A percentile compares a stretch with the other conserved stretches of the same genome.
Conservation (phyloP, 2,329 filamentous ascomycete genomes). For the Sarocladium strictum region DNA sequence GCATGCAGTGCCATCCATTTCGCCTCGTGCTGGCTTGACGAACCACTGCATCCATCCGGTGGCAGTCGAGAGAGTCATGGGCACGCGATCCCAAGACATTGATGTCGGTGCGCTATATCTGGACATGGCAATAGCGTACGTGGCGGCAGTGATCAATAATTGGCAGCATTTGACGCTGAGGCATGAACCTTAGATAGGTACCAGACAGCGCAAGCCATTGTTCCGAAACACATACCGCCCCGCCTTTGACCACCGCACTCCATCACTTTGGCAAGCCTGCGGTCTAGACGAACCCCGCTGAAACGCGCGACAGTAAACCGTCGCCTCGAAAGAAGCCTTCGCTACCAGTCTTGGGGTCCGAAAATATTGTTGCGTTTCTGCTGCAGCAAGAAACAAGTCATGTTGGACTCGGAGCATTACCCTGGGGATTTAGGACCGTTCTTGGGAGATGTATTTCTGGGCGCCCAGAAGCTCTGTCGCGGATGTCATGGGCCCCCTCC, state of each 20-base stretch:
- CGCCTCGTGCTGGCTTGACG: not conserved
- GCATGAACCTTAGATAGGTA: not conserved
- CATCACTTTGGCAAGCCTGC: no score
- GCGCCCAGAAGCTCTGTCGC: conserved; percentile 6
- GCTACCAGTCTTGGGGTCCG: no score
- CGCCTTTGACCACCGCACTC: not conserved
- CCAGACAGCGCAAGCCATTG: not conserved
- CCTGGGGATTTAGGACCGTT: not conserved
- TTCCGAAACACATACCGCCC: conserved; percentile 3
- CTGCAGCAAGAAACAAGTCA: not conserved
- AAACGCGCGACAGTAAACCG: not conserved
- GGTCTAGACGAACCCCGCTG: not conserved
- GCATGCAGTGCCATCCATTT: conserved; percentile 1
- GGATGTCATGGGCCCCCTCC: not conserved
- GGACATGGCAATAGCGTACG: not conserved
- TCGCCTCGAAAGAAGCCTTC: not conserved
- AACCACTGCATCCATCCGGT: not conserved
- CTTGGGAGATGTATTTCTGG: not conserved
- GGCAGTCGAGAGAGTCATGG: not conserved
- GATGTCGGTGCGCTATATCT: not conserved
- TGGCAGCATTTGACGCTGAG: not conserved
- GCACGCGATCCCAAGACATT: no score
- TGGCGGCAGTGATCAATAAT: not conserved
- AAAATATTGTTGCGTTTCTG: not conserved
- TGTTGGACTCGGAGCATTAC: not conserved